Conservation (phyloP, 257 asterid species). For the Anisodus tanguticus region DNA sequence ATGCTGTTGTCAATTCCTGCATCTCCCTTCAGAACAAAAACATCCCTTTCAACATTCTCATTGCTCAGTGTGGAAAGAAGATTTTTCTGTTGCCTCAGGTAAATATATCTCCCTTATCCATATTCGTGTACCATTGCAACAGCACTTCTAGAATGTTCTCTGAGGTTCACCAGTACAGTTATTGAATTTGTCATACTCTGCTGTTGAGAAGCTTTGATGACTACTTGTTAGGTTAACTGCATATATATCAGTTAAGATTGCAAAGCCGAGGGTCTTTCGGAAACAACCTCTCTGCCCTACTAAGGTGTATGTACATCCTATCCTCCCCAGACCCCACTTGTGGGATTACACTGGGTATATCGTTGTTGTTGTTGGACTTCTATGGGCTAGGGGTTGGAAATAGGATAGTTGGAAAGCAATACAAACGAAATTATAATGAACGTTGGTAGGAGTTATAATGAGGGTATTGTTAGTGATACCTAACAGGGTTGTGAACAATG, state of each 20-base stretch:
- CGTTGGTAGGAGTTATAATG: background rate
- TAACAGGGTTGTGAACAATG: background rate
- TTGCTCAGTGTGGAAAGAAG: slow-evolving; percentile 66
- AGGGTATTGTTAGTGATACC: background rate
- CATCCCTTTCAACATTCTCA: slow-evolving; percentile 68
- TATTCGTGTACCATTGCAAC: background rate
- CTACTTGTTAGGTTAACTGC: slow-evolving; percentile 9
- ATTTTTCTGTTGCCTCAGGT: slow-evolving; percentile 77
- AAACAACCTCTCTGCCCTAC: background rate
- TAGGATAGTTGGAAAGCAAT: background rate
- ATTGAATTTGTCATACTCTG: background rate
- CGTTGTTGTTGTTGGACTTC: background rate
- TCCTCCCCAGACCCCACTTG: no score
- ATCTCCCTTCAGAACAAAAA: slow-evolving; percentile 59
- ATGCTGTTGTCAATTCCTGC: slow-evolving; percentile 64
- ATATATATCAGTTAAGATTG: background rate
- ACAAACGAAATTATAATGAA: background rate
- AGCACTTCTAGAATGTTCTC: background rate
- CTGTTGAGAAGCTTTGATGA: background rate
- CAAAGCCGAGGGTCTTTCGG: background rate
- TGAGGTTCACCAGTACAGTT: background rate
- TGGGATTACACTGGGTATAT: no score
- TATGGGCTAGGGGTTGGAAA: background rate
- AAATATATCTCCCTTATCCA: slow-evolving; percentile 15
- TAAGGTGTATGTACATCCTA: no score